These are phyloP conservation scores for Xylaria intraflava DNA, from an alignment of 495 filamentous ascomycete species.

Conservation along the genomic window DNA sequence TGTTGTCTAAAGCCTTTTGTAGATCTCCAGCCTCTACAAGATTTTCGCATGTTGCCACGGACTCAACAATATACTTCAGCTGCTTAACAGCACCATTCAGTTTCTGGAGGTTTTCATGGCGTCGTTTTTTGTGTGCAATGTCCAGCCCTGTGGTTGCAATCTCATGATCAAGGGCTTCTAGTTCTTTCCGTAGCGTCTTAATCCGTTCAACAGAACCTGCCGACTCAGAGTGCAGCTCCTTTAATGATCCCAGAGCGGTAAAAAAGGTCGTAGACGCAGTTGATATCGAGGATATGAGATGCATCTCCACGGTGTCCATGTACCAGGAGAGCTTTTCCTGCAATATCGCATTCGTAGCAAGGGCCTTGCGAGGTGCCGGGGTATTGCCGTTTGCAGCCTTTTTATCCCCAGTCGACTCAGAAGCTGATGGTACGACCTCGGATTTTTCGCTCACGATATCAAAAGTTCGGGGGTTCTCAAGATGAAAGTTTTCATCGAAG, in stretches of 20 bases:
- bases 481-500: slow-evolving; percentile 89
- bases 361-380: slow-evolving; percentile 66
- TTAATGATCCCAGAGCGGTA: slow-evolving; percentile 82
- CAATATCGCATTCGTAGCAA: slow-evolving; percentile 96
- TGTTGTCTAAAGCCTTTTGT: slow-evolving; percentile 66
- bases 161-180: slow-evolving; percentile 73
- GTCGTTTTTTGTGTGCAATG: slow-evolving; percentile 71
- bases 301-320: slow-evolving; percentile 98
- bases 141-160: slow-evolving; percentile 84
- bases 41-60: slow-evolving; percentile 68
- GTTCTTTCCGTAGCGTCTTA: slow-evolving; percentile 67
- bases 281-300: slow-evolving; percentile 93
- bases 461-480: slow-evolving; percentile 95
- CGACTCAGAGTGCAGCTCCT: slow-evolving; percentile 86
- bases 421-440: slow-evolving; percentile 71
- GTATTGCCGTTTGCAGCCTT: slow-evolving; percentile 55
- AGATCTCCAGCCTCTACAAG: slow-evolving; percentile 75
- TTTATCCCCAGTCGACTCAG: slow-evolving; percentile 49
- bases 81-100: slow-evolving; percentile 78
- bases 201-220: slow-evolving; percentile 87
- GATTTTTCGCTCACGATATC: slow-evolving; percentile 95
- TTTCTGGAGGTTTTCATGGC: slow-evolving; percentile 77
- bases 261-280: slow-evolving; percentile 95
- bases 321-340: slow-evolving; percentile 99
- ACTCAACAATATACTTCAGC: slow-evolving; percentile 68